These are phyloP conservation scores for Pichia terricola DNA, from an alignment of 1,139 yeast species.

Conservation along the genomic window DNA sequence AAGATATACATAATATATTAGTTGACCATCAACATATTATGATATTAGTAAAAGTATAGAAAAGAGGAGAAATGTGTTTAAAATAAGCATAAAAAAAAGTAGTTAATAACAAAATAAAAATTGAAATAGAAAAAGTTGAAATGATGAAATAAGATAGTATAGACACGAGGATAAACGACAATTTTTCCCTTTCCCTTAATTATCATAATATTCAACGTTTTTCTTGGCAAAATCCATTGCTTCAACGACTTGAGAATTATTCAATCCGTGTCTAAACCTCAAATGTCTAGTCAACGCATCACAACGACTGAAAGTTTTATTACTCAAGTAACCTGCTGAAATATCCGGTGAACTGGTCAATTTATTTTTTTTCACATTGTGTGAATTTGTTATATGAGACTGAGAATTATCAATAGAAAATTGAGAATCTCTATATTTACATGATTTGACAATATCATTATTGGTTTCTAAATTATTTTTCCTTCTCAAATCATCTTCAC, in stretches of 20 bases:
- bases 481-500: conserved; percentile 49
- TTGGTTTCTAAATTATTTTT: conserved; percentile 19
- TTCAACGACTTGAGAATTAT: conserved; percentile 58
- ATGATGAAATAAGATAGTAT: too few species aligned
- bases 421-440: conserved; percentile 19
- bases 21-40: too few species aligned
- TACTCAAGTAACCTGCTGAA: conserved; percentile 48
- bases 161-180: too few species aligned
- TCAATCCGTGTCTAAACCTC: conserved; percentile 74
- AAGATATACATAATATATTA: too few species aligned
- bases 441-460: conserved; percentile 20
- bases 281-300: conserved; percentile 93
- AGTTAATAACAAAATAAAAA: too few species aligned
- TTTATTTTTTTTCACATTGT: conserved; percentile 33
- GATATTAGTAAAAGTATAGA: too few species aligned
- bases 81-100: too few species aligned
- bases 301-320: conserved; percentile 77
- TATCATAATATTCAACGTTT: conserved; percentile 50
- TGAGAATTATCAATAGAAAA: conserved; percentile 25
- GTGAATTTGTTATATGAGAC: conserved; percentile 22
- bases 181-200: conserved; percentile 7
- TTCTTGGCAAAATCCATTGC: conserved; percentile 69
- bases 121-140: too few species aligned
- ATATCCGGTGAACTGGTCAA: conserved; percentile 32
- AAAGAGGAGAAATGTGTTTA: too few species aligned